Evolutionary conservation across 1,284 basidiomycete species (phyloP), one percentile per base, ranked within the genome.

Genomic region (Cutaneotrichosporon sp.): DNA sequence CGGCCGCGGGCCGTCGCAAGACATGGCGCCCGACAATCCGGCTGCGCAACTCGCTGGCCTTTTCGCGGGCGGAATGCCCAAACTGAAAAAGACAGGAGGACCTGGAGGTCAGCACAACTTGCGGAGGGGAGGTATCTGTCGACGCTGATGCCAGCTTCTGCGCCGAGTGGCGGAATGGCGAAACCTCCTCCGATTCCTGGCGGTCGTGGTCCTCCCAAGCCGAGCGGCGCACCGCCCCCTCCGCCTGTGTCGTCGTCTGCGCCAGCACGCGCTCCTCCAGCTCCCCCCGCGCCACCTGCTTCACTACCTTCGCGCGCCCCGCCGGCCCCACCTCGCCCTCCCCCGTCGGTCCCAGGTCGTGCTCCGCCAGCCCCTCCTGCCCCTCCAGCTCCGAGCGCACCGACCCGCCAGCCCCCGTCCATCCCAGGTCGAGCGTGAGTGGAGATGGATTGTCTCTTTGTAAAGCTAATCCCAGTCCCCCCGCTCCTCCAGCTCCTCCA

Each of bases 51-150:
- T 93, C 12, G 91, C 84, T 25, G 86, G 84, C 4, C 72, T 94
- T 5, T 93, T 94, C 66, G 89, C 90, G 34, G 89, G 88, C 20
- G 90, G 91, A 2, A 85, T 94, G 78, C 91, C 91, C 2, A 90
- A 88, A 67, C 70, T 94, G 63, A 92, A 86, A 76, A 83, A 87
- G 49, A 80, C 85, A 19, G 86, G 84, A 17, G 81, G 70, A 65
- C 77, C 57, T 79, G 85, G 86, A 66, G 49, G 59, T 62, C 37
- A 45, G 35, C 59, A 8, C n/a, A n/a, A n/a, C 4, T 19, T 8
- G 19, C 27, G 29, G 7, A 17, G 7, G 26, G 16, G 7, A 27
- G 14, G 37, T 25, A 3, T 4, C 7, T 3, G 7, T 6, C 27
- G 27, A 29, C 27, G 12, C 27, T 7, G 27, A 6, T 31, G 9